Conservation (phyloP, 1,139 yeast species). For the Protomyces inundatus region DNA sequence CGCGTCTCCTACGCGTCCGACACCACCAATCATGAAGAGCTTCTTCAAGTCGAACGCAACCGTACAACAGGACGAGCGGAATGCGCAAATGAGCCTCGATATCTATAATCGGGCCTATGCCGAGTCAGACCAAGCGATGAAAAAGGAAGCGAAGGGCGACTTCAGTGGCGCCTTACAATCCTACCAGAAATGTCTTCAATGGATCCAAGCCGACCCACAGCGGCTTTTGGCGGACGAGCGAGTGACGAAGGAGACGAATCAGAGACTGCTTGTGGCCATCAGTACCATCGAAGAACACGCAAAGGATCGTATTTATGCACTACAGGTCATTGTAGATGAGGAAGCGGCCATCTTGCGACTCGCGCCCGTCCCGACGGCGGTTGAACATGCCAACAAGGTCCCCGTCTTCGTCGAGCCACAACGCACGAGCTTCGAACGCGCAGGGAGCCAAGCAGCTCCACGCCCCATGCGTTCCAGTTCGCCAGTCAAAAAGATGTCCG, state of each 20-base stretch:
- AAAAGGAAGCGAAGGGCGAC: slow-evolving; percentile 22
- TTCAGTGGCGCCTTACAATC: slow-evolving; percentile 20
- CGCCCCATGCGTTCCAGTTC: slow-evolving; percentile 9
- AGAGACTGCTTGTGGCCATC: slow-evolving; percentile 9
- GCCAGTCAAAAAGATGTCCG: slow-evolving; percentile 20
- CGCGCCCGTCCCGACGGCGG: neutral
- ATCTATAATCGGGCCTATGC: slow-evolving; percentile 22
- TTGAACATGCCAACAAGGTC: slow-evolving; percentile 1
- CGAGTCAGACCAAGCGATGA: slow-evolving; percentile 24
- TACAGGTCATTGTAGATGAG: slow-evolving; percentile 16
- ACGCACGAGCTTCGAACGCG: slow-evolving; percentile 10
- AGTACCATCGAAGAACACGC: slow-evolving; percentile 23
- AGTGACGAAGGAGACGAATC: slow-evolving; percentile 6
- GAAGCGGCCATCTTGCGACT: neutral
- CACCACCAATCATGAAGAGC: slow-evolving; percentile 6
- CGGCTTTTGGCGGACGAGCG: slow-evolving; percentile 22
- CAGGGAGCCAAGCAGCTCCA: neutral
- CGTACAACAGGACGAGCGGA: slow-evolving; percentile 11
- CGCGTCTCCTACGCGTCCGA: neutral
- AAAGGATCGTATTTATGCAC: slow-evolving; percentile 18
- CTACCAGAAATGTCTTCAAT: slow-evolving; percentile 18
- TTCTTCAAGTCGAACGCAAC: slow-evolving; percentile 8
- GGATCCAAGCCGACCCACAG: slow-evolving; percentile 25
- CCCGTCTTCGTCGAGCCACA: slow-evolving; percentile 17
- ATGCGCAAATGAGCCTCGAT: slow-evolving; percentile 25